Percentiles rank a stretch among this genome's conserved stretches.
Evolutionary conservation across 2,329 filamentous ascomycete species (phyloP).

Genomic region (Calonectria pauciramosa): DNA sequence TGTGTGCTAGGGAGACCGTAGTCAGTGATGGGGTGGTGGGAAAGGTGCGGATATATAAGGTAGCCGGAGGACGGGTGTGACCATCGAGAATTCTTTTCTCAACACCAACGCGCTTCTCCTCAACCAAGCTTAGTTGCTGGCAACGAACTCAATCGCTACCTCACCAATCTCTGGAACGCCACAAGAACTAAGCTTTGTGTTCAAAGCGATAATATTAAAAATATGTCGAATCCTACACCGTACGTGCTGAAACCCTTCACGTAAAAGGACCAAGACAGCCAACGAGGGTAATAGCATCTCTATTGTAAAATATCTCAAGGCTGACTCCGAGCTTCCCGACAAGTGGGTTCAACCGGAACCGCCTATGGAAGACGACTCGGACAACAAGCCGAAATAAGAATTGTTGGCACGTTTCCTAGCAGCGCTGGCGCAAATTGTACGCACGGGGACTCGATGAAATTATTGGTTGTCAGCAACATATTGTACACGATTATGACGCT

Average conservation of each 20-base stretch:
- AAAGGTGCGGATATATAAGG: constrained; percentile 18
- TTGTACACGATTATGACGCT: neutral
- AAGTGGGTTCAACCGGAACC: constrained; percentile 19
- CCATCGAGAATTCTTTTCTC: neutral
- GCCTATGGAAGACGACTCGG: neutral
- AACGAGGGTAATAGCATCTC: constrained; percentile 16
- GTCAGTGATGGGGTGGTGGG: neutral
- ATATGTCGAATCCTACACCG: constrained; percentile 7
- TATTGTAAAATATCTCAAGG: constrained; percentile 22
- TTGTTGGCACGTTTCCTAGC: neutral
- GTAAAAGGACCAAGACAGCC: constrained; percentile 4
- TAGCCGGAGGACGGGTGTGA: neutral
- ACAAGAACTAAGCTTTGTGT: neutral
- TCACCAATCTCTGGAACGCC: neutral
- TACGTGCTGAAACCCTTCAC: neutral
- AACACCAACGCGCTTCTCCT: neutral
- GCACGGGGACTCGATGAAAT: neutral
- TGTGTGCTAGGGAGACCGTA: constrained; percentile 20
- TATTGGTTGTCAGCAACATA: neutral
- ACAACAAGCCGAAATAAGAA: neutral
- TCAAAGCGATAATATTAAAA: constrained; percentile 1
- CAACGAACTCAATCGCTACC: neutral
- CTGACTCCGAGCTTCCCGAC: constrained; percentile 28
- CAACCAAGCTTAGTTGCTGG: neutral
- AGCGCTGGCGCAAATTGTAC: constrained; percentile 8